Conservation (phyloP, 2,329 filamentous ascomycete species). For the Colletotrichum sp. region DNA sequence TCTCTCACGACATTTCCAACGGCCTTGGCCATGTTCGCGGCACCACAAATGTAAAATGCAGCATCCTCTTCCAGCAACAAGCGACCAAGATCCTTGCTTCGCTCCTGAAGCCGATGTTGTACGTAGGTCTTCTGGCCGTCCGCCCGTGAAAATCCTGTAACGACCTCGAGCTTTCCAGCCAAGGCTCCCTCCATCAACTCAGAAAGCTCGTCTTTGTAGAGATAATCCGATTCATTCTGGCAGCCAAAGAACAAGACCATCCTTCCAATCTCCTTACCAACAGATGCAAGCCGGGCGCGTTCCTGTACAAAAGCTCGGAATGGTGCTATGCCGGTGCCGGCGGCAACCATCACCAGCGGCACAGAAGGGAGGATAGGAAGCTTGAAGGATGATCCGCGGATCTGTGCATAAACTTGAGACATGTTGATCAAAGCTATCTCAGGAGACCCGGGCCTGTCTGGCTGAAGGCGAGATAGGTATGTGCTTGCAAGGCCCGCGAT, state of each 20-base stretch:
- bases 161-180: background rate
- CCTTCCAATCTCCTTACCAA: background rate
- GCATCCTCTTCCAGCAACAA: background rate
- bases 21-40: background rate
- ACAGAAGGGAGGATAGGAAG: constrained; percentile 43
- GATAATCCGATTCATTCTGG: background rate
- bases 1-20: background rate
- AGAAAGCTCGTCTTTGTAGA: background rate
- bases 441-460: background rate
- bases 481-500: background rate
- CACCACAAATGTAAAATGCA: background rate
- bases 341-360: constrained; percentile 57
- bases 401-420: background rate
- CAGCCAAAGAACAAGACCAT: background rate
- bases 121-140: background rate
- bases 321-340: constrained; percentile 56
- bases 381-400: constrained; percentile 43
- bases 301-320: constrained; percentile 29
- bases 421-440: background rate
- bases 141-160: background rate
- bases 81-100: background rate
- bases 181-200: background rate
- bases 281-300: background rate
- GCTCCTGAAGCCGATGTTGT: background rate
- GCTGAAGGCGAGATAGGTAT: background rate